Evolutionary conservation across 139 green algal species (phyloP).

Genomic region (Axilococcus clingmanii): DNA sequence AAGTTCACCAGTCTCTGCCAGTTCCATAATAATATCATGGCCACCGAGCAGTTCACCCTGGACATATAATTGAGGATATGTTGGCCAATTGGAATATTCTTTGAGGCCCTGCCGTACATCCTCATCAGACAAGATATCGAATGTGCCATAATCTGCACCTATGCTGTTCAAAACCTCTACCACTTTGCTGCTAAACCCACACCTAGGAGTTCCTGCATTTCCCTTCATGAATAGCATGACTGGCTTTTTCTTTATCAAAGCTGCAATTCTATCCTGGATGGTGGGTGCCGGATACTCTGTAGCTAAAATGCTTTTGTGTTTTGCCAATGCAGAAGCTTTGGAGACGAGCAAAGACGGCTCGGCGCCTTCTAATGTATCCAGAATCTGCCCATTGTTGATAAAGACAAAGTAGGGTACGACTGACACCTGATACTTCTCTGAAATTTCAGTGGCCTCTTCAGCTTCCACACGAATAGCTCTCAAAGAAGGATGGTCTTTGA

Average conservation of each 20-base stretch:
- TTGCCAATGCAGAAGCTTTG: conserved; percentile 30
- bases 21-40: conserved; percentile 72
- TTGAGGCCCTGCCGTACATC: conserved; percentile 75
- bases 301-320: background rate
- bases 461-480: conserved; percentile 58
- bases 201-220: conserved; percentile 53
- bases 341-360: conserved; percentile 48
- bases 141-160: conserved; percentile 46
- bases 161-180: conserved; percentile 44
- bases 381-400: conserved; percentile 32
- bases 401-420: conserved; percentile 73
- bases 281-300: background rate
- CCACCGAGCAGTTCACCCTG: conserved; percentile 78
- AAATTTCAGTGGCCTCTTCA: conserved; percentile 66
- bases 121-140: conserved; percentile 85
- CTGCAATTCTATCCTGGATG: conserved; percentile 39
- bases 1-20: conserved; percentile 38
- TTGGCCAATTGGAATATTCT: conserved; percentile 41
- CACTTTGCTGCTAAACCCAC: conserved; percentile 74
- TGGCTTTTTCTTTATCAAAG: conserved; percentile 31
- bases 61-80: conserved; percentile 82
- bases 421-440: conserved; percentile 48
- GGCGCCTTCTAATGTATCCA: conserved; percentile 67
- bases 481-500: conserved; percentile 18
- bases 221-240: conserved; percentile 90